Evolutionary conservation across 2,329 filamentous ascomycete genomes (phyloP).

Genomic region (Xylogone sp.): DNA sequence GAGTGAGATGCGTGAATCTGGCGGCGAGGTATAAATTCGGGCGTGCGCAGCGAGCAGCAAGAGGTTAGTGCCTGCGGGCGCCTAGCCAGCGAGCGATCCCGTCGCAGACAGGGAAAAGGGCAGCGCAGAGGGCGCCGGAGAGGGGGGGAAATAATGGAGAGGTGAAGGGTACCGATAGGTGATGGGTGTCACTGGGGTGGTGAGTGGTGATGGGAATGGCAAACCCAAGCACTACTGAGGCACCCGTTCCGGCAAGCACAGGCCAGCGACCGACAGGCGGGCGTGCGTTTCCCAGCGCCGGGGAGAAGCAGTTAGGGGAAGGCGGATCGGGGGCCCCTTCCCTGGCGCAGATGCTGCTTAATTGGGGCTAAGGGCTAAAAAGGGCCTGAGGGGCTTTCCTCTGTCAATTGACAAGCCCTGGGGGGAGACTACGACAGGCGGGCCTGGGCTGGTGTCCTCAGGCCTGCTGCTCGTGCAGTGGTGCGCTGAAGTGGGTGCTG

Average conservation of each 20-base stretch:
- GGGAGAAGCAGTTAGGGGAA: neutral
- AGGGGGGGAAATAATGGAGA: too few relatives aligned
- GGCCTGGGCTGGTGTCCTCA: too few relatives aligned
- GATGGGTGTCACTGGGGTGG: neutral
- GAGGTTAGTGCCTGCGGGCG: neutral
- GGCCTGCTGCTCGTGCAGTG: too few relatives aligned
- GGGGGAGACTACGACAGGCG: too few relatives aligned
- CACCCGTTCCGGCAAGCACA: neutral
- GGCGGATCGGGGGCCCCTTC: too few relatives aligned
- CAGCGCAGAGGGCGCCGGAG: neutral
- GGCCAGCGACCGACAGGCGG: neutral
- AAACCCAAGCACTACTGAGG: neutral
- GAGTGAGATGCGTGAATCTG: neutral
- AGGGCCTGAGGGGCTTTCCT: too few relatives aligned
- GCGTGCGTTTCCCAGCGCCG: neutral
- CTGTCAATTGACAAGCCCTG: too few relatives aligned
- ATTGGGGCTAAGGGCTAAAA: too few relatives aligned
- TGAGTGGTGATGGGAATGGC: neutral
- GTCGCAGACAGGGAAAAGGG: neutral
- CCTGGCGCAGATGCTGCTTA: too few relatives aligned
- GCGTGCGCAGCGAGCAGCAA: neutral
- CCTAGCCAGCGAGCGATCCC: too few relatives aligned
- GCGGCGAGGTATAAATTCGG: neutral
- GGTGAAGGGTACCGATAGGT: neutral
- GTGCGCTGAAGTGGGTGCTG: too few relatives aligned